Evolutionary conservation across 331 rosid species (phyloP), one percentile per base, ranked within the genome.

Genomic region (Prunus yedoensis): DNA sequence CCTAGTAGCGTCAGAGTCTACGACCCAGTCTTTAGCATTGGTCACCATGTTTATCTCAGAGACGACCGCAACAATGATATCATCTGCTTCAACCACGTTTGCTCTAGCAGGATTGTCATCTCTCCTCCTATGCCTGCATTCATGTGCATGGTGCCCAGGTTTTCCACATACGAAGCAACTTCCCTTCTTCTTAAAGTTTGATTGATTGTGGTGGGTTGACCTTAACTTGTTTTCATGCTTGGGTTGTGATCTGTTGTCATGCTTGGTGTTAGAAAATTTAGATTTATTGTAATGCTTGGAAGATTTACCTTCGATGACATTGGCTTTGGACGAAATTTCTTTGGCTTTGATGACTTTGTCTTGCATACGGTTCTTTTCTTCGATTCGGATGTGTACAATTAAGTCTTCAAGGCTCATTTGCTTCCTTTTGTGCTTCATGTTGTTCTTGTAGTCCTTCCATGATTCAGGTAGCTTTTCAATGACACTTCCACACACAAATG

Each of bases 381-480:
- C 62, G 2, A 51, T 70, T 14, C 18, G 30, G 25, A 70, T 52
- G 10, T 52, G 62, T 3, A 51, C 27, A 20, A 30, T 18, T 10
- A 70, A 15, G 8, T 49, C 74, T 17, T 69, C 4, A 8, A 49
- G n/a, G 5, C 73, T 50, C 45, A 16, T 9, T 21, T 50, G 74
- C 12, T 50, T 50, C n/a, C 45, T 50, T 18, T 69, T 52, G 38
- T 52, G 63, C 6, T 18, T 52, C 74, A 70, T 52, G 12, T 57
- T 70, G 2, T 50, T 70, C 28, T 70, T 70, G 9, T 52, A 70
- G 10, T 51, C 74, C 20, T 70, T 70, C 62, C 27, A 70, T 50
- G 63, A 51, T 17, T 70, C n/a, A 6, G 5, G 17, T 15, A 51
- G 23, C 20, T 51, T 52, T 32, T 32, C 63, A 18, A 70, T 28